Evolutionary conservation across 805 yeast species (phyloP), one percentile per base, ranked within the genome.

Genomic region (Cyberlindnera japonica): DNA sequence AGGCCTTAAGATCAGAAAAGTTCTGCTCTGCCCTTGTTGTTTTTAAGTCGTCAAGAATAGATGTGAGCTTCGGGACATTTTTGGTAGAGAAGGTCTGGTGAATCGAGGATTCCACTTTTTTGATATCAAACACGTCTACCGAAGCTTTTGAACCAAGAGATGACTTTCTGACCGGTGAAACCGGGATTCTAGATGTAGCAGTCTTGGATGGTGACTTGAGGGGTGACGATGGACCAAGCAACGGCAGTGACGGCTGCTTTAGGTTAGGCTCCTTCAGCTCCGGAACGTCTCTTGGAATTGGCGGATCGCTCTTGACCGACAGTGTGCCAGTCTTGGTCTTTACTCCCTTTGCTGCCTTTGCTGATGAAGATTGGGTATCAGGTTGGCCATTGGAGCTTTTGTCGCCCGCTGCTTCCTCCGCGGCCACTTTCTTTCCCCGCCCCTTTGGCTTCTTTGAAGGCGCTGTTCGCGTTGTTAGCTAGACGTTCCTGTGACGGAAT

Each of bases 31-130:
- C 43, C 20, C 45, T 52, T 4, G 45, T 37, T 1, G 44, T 38
- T 42, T 47, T 57, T 42, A 56, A 40, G 9, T 57, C 62, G 9
- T 54, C 58, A 25, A 57, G 41, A 30, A 56, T 48, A 1, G 48
- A 34, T 1, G 43, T 31, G 14, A 55, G 37, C 31, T 49, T 55
- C 7, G 54, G 50, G 6, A 48, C 9, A 30, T 49, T 54, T 37
- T 47, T 55, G 13, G 44, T 35, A 5, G 35, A 14, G 29, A 51
- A 50, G 3, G 55, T 37, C 27, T 53, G 52, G 16, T 45, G 23
- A 9, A 50, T 34, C 3, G 43, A 20, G 1, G 40, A 5, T 13
- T 54, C 53, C 2, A 38, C 38, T 26, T 38, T 49, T 14, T 32
- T 48, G 3, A 28, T 6, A 22, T 52, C 55, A 4, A 43, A 12